Conservation (phyloP, 352 stramenopile genomes). For the Phytophthora kernoviae region DNA sequence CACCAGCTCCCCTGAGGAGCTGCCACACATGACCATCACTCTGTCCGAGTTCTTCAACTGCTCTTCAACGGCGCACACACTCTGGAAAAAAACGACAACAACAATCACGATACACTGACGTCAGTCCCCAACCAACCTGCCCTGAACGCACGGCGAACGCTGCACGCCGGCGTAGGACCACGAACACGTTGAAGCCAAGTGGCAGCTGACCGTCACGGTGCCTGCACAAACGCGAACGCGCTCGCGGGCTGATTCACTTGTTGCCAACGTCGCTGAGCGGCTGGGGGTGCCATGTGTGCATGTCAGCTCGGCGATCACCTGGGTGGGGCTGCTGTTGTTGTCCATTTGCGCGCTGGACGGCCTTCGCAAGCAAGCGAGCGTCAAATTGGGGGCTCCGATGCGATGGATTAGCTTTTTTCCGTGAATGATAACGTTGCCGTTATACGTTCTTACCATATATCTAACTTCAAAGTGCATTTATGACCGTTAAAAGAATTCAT, state of each 20-base stretch:
- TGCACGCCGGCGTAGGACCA: background rate
- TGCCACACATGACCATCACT: slow-evolving; percentile 44
- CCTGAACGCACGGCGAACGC: slow-evolving; percentile 17
- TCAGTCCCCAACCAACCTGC: slow-evolving; percentile 1
- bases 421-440: too few relatives aligned
- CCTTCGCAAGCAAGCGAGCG: background rate
- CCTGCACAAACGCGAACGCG: slow-evolving; percentile 13
- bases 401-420: too few relatives aligned
- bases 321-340: slow-evolving; percentile 11
- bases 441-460: too few relatives aligned
- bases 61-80: slow-evolving; percentile 34
- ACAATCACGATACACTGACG: slow-evolving; percentile 10
- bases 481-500: too few relatives aligned
- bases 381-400: background rate
- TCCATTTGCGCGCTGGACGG: slow-evolving; percentile 24
- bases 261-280: slow-evolving; percentile 24
- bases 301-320: slow-evolving; percentile 22
- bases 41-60: slow-evolving; percentile 14
- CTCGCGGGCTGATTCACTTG: slow-evolving; percentile 14
- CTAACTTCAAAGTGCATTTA: too few relatives aligned
- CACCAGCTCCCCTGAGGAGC: slow-evolving; percentile 47
- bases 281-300: slow-evolving; percentile 14
- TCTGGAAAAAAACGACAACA: slow-evolving; percentile 25
- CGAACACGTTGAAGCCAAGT: slow-evolving; percentile 10
- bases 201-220: slow-evolving; percentile 31